These are phyloP conservation scores for Nicotiana undulata DNA, from an alignment of 257 asterid genomes.

Conservation along the genomic window DNA sequence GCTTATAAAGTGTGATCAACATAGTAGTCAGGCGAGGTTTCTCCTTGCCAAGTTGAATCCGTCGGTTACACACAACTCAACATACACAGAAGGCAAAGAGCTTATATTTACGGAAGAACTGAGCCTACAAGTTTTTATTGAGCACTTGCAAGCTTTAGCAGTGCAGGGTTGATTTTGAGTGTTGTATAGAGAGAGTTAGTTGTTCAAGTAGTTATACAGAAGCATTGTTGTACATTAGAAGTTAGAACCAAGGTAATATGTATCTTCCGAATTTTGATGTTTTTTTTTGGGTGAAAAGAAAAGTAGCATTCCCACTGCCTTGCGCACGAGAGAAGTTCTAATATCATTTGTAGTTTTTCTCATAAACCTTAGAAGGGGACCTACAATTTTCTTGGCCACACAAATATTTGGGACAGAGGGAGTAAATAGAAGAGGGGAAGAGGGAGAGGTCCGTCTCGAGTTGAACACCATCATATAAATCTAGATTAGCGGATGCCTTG, in stretches of 20 bases:
- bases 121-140: constrained; percentile 75
- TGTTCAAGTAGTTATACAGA: not conserved
- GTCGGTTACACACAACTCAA: constrained; percentile 70
- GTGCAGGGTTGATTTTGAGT: constrained; percentile 59
- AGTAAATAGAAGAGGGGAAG: too few relatives aligned
- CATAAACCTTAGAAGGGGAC: too few relatives aligned
- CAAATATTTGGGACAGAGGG: too few relatives aligned
- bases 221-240: constrained; percentile 15
- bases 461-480: too few relatives aligned
- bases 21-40: constrained; percentile 90
- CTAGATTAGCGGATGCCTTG: too few relatives aligned
- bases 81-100: constrained; percentile 44
- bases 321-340: not conserved
- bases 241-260: constrained; percentile 3
- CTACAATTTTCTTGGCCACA: too few relatives aligned
- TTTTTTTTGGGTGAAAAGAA: not conserved
- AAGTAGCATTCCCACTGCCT: not conserved
- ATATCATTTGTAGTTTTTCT: too few relatives aligned
- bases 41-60: constrained; percentile 91
- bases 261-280: not conserved
- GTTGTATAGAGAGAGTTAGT: constrained; percentile 1
- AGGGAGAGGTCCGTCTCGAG: too few relatives aligned
- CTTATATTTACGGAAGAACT: constrained; percentile 79
- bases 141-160: constrained; percentile 79
- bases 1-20: constrained; percentile 83